Conservation (phyloP, 176 grass and related monocot genomes). For the Eragrostis nindensis region DNA sequence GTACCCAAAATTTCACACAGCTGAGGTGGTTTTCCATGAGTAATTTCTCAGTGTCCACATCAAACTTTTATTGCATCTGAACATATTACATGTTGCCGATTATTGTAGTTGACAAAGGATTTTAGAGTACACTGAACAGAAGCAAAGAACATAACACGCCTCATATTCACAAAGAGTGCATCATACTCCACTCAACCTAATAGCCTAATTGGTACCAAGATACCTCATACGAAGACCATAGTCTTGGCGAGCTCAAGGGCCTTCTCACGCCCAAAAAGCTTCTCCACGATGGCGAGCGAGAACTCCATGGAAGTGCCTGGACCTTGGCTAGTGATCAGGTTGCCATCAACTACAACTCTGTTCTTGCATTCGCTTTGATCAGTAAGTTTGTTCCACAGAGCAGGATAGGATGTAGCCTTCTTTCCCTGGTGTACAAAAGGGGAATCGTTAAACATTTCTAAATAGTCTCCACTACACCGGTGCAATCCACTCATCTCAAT, state of each 20-base stretch:
- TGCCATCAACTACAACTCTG: slow-evolving; percentile 72
- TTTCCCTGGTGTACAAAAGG: slow-evolving; percentile 51
- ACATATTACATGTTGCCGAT: background rate
- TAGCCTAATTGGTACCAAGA: background rate
- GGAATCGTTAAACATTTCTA: no score
- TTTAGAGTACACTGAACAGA: background rate
- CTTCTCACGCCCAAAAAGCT: slow-evolving; percentile 62
- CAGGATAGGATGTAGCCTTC: slow-evolving; percentile 75
- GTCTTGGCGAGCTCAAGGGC: slow-evolving; percentile 65
- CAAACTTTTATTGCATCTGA: slow-evolving; percentile 35
- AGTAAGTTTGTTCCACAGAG: slow-evolving; percentile 66
- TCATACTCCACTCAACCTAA: background rate
- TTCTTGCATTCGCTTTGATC: slow-evolving; percentile 70
- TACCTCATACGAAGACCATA: slow-evolving; percentile 59
- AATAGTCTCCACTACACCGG: no score
- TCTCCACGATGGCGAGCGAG: slow-evolving; percentile 63
- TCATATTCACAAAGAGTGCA: slow-evolving; percentile 40
- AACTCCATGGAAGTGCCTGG: slow-evolving; percentile 76
- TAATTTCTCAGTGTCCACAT: background rate
- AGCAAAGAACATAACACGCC: slow-evolving; percentile 1
- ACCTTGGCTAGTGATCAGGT: slow-evolving; percentile 83
- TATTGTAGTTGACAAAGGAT: background rate
- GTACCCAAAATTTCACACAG: background rate
- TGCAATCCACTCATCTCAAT: background rate
- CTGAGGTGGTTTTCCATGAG: background rate